Base-by-base conservation (phyloP, 768 basidiomycete genomes). In the Termitomyces bulborhizus region DNA sequence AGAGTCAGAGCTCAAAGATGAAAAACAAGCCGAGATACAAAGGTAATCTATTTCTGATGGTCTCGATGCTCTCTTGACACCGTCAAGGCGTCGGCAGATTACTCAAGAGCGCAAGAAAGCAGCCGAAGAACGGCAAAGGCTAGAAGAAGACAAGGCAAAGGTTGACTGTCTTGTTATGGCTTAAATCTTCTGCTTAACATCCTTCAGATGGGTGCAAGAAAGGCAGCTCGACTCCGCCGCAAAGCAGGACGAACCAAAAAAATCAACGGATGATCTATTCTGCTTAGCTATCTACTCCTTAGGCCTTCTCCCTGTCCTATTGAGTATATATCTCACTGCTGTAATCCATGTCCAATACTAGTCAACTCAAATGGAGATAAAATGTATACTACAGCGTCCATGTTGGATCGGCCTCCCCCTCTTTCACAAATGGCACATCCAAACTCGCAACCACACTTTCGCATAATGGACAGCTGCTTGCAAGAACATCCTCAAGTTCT, bases 381-480 rank as follows among this genome's bases (percentile, higher is more conserved):
- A 55, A 52, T 48, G 16, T 46, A 62, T 3, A 13, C 40, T 70
- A 93, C 59, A 93, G 66, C 55, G 80, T 75, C 91, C 91, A 93
- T 52, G 85, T 89, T 52, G 76, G 75, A 69, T 92, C 89, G 41
- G 79, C 75, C 70, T 94, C 92, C 31, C 85, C 93, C 34, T 85
- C 81, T 60, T 80, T 77, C 47, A 90, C 82, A 63, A 98, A 98
- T 12, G 92, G 85, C 67, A 84, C 87, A 67, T 98, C 95, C 62
- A 98, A 69, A 5, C 88, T 87, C 4, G 77, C 84, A 44, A 97
- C 80, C 16, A 94, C 88, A 58, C 86, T 86, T 66, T 98, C 97
- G 69, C 97, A 99, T 55, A 98, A 71, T 31, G 95, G 94, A 73
- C 97, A 98, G 56, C 79, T 90, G 61, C 88, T 86, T 16, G 94